Evolutionary conservation across 2,329 filamentous ascomycete species (phyloP).

Genomic region (Didymellaceae sp.): DNA sequence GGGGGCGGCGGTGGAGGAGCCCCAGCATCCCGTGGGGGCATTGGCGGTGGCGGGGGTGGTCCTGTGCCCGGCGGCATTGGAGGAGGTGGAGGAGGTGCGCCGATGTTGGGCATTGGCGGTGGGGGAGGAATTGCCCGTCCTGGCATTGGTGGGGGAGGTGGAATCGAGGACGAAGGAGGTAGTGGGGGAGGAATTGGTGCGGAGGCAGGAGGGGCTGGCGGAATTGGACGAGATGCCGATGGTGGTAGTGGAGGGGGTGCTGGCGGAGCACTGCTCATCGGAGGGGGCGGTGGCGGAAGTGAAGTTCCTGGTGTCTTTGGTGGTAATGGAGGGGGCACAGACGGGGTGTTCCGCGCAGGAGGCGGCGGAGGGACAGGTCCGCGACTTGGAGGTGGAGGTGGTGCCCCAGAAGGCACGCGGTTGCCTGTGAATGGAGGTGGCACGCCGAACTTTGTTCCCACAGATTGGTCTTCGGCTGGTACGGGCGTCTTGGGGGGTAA

Average conservation of each 20-base stretch:
- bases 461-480: constrained; percentile 65
- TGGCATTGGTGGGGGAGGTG: constrained; percentile 45
- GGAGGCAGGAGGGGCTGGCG: constrained; percentile 29
- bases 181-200: constrained; percentile 37
- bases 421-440: constrained; percentile 80
- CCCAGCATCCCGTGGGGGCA: constrained; percentile 39
- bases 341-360: constrained; percentile 51
- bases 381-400: constrained; percentile 77
- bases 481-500: constrained; percentile 63
- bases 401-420: constrained; percentile 65
- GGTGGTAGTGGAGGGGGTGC: constrained; percentile 42
- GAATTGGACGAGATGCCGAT: constrained; percentile 34
- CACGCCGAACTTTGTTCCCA: constrained; percentile 70
- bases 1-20: constrained; percentile 45
- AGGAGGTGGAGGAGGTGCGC: constrained; percentile 41
- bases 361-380: constrained; percentile 67
- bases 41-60: constrained; percentile 50
- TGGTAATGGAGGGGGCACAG: constrained; percentile 49
- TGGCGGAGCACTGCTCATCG: constrained; percentile 35
- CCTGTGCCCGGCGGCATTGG: constrained; percentile 24
- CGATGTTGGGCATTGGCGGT: constrained; percentile 37
- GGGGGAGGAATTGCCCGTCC: constrained; percentile 41
- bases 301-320: constrained; percentile 51
- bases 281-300: constrained; percentile 67
- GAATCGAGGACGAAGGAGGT: constrained; percentile 29